phyloP scores from a whole-genome alignment of 139 green algal species.

The Parachlorella kessleri region DNA sequence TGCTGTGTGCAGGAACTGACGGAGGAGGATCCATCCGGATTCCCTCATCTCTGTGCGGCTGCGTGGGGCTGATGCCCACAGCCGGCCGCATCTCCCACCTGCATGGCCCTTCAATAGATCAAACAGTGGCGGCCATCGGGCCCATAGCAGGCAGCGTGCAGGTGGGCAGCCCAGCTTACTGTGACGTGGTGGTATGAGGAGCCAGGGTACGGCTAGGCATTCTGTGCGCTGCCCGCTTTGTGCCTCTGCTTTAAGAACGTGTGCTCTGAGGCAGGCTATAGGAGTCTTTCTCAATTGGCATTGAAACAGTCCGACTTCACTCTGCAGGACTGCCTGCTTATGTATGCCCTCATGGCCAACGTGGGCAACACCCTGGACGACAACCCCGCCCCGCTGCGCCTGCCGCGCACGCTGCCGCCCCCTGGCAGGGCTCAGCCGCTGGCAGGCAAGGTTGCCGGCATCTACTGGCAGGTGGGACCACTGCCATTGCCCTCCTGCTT shows the following conservation, averaged over 20 bases:
- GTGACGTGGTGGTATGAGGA: too few relatives aligned
- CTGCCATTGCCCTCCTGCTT: too few relatives aligned
- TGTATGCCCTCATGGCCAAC: conserved; percentile 60
- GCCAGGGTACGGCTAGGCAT: too few relatives aligned
- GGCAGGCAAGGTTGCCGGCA: conserved; percentile 44
- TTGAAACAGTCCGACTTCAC: too few relatives aligned
- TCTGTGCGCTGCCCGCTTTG: too few relatives aligned
- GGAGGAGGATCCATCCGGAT: conserved; percentile 85
- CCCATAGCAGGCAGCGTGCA: conserved; percentile 53
- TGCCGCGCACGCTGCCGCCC: conserved; percentile 31
- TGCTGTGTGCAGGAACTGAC: conserved; percentile 72
- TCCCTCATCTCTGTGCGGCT: conserved; percentile 79
- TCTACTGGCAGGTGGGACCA: conserved; percentile 58
- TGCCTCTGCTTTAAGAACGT: too few relatives aligned
- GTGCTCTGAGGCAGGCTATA: too few relatives aligned
- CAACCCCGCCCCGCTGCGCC: conserved; percentile 2
- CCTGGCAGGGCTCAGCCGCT: conserved; percentile 26
- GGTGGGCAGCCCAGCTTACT: too few relatives aligned
- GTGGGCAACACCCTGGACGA: not conserved
- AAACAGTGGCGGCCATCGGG: conserved; percentile 41
- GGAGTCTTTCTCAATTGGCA: too few relatives aligned
- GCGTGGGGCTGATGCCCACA: conserved; percentile 80
- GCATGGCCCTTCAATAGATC: conserved; percentile 23
- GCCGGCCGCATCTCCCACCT: not conserved
- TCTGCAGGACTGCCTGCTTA: conserved; percentile 41